Evolutionary conservation across 2,329 filamentous ascomycete species (phyloP).

Genomic region (Neofusicoccum cordaticola): DNA sequence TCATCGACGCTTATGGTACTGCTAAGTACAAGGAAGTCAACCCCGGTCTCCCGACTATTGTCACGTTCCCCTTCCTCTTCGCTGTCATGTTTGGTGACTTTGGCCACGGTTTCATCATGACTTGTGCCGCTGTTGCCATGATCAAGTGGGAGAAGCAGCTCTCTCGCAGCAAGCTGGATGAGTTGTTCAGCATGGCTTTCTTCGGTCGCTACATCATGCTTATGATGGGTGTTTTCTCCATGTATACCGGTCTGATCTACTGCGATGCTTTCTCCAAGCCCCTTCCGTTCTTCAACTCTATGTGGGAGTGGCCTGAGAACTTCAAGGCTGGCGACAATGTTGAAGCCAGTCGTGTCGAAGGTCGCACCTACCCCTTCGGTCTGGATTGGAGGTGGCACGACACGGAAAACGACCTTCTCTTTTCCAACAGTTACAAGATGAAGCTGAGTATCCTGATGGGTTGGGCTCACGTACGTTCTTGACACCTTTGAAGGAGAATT

Average conservation of each 20-base stretch:
- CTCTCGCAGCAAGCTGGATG: conserved; percentile 82
- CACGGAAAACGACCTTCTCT: conserved; percentile 89
- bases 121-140: conserved; percentile 79
- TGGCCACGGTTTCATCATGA: conserved; percentile 89
- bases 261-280: conserved; percentile 97
- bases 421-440: conserved; percentile 99
- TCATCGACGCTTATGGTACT: conserved; percentile 97
- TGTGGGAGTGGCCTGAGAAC: conserved; percentile 78
- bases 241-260: conserved; percentile 96
- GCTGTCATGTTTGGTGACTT: conserved; percentile 99
- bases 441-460: conserved; percentile 97
- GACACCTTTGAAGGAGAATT: not conserved
- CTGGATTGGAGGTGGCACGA: conserved; percentile 97
- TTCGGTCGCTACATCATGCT: conserved; percentile 98
- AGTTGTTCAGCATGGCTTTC: conserved; percentile 97
- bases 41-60: conserved; percentile 88
- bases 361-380: conserved; percentile 91
- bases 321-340: conserved; percentile 66
- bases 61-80: conserved; percentile 99
- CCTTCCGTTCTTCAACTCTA: conserved; percentile 81
- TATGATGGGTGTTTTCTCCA: conserved; percentile 95
- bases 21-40: conserved; percentile 98
- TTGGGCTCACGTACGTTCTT: conserved; percentile 70
- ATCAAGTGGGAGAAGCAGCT: conserved; percentile 94
- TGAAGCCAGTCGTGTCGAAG: conserved; percentile 60